Conservation (phyloP, 495 filamentous ascomycete genomes). For the Annulohypoxylon bovei region DNA sequence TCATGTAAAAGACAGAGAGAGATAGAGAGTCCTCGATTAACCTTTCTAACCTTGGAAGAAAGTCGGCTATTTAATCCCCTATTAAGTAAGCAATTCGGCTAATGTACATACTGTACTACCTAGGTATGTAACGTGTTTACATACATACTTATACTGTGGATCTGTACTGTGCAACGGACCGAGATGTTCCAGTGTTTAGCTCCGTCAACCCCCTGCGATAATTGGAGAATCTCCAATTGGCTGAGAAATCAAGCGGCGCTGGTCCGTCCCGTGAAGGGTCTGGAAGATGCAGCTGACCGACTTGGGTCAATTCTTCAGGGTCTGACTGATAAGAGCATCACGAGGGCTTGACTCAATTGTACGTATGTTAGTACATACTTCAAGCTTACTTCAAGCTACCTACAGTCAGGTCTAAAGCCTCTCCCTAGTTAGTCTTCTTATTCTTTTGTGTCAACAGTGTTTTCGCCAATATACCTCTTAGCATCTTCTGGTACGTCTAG, state of each 20-base stretch:
- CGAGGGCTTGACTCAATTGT: constrained; percentile 13
- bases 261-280: constrained; percentile 25
- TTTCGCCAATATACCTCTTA: background rate
- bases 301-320: constrained; percentile 35
- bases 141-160: background rate
- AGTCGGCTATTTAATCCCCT: background rate
- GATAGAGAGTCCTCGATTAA: too few species aligned
- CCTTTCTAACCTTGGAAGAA: too few species aligned
- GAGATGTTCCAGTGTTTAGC: constrained; percentile 12
- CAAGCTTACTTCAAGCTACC: background rate
- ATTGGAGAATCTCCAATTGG: constrained; percentile 30
- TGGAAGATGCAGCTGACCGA: constrained; percentile 38
- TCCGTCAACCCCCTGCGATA: constrained; percentile 7
- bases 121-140: background rate
- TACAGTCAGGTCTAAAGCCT: background rate
- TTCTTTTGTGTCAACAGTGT: constrained; percentile 5
- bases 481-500: constrained; percentile 25
- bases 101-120: too few species aligned
- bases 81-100: background rate
- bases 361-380: background rate
- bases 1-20: background rate
- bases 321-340: constrained; percentile 41
- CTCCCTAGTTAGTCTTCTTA: background rate
- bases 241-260: constrained; percentile 7
- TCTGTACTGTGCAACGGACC: constrained; percentile 12